Evolutionary conservation across 2,329 filamentous ascomycete genomes (phyloP).

Genomic region (Cryphonectria parasitica): DNA sequence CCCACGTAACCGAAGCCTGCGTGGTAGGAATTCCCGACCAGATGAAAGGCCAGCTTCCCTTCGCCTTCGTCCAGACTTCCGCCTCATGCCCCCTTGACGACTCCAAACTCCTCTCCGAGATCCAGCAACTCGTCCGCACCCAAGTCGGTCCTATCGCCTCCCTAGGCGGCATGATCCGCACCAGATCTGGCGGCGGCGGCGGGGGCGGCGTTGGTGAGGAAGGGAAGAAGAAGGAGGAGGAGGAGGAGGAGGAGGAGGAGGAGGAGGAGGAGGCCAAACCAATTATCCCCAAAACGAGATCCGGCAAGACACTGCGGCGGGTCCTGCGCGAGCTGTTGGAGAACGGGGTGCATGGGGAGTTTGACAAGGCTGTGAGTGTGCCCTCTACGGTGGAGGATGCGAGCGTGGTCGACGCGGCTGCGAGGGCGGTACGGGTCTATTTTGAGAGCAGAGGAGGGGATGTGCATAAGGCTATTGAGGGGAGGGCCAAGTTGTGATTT

Average conservation of each 20-base stretch:
- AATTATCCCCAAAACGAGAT: constrained; percentile 90
- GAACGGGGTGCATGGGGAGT: constrained; percentile 75
- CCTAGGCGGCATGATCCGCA: constrained; percentile 81
- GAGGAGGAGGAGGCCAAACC: no score
- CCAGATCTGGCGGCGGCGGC: constrained; percentile 44
- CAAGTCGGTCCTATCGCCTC: constrained; percentile 88
- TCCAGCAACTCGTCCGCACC: constrained; percentile 72
- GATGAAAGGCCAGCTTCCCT: constrained; percentile 88
- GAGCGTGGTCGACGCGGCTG: constrained; percentile 74
- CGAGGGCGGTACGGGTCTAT: constrained; percentile 73
- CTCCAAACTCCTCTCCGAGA: constrained; percentile 55
- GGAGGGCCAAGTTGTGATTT: constrained; percentile 51
- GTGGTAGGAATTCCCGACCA: constrained; percentile 85
- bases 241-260: no score
- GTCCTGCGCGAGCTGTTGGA: constrained; percentile 84
- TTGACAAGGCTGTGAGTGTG: constrained; percentile 71
- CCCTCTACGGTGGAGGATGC: constrained; percentile 87
- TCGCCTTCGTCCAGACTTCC: constrained; percentile 70
- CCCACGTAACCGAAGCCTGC: constrained; percentile 78
- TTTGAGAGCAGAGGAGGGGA: constrained; percentile 60
- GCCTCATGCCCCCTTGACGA: constrained; percentile 61
- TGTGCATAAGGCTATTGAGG: constrained; percentile 49
- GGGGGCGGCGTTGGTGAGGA: constrained; percentile 48
- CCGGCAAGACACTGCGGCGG: constrained; percentile 86
- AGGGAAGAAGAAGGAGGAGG: no score